Evolutionary conservation across 768 basidiomycete species (phyloP), one percentile per base, ranked within the genome.

Genomic region (Trametes maxima): DNA sequence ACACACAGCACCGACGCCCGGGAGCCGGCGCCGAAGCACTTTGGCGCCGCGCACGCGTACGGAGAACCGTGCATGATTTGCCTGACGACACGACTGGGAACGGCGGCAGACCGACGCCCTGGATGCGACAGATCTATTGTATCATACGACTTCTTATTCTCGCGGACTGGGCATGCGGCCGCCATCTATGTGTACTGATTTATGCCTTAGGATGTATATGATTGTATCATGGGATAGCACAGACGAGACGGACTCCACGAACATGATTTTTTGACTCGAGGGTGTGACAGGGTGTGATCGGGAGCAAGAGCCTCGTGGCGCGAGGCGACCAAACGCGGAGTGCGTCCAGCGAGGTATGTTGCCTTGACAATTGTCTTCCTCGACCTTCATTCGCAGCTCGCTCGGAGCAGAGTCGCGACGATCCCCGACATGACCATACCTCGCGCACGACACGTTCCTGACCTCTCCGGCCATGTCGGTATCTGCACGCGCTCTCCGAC

Each of bases 1-100:
- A n/a, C 66, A 68, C 28, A 68, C 70, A 8, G 70, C 74, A 35
- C 68, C 72, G 19, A 67, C 68, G 21, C 67, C 67, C 46, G 59
- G 51, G 13, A 55, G 58, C 51, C 61, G 65, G 39, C 60, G 65
- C 5, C 54, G 61, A 16, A 63, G 54, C 49, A 59, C 54, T 22
- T 54, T 63, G 44, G 62, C 48, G 8, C 52, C 53, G 21, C 62
- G 48, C 19, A 24, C 21, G 47, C 55, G 42, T 28, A 36, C 39
- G 44, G 44, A 37, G 39, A 62, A 36, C 37, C 45, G n/a, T 14
- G 22, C 28, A 28, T 56, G 43, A 51, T 33, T 11, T 16, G 22
- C 11, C 16, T 45, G 35, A 46, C 22, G 47, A 21, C 21, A 24
- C 24, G 28, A 25, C 49, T 62, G 54, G 54, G 60, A 46, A 56